Evolutionary conservation across 75 land plant species (phyloP).

Genomic region (Sequoiadendron giganteum): DNA sequence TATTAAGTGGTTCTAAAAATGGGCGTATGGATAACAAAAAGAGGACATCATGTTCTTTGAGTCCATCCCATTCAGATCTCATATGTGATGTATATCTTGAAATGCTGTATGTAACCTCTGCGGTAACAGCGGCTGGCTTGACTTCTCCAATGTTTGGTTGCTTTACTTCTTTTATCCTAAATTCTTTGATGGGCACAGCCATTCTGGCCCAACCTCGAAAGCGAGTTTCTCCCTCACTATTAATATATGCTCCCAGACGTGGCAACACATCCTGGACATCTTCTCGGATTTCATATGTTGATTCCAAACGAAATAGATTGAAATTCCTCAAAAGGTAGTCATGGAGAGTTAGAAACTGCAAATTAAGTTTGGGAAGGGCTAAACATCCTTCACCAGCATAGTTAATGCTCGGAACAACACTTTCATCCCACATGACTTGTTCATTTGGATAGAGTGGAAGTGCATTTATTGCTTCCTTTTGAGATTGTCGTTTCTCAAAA

Average conservation of each 20-base stretch:
- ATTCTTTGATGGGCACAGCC: conserved; percentile 88
- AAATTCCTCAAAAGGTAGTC: conserved; percentile 96
- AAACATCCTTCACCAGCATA: conserved; percentile 97
- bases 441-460: conserved; percentile 98
- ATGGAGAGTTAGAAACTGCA: conserved; percentile 97
- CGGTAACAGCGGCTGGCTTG: conserved; percentile 88
- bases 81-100: conserved; percentile 67
- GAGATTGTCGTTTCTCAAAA: conserved; percentile 94
- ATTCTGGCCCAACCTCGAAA: conserved; percentile 99
- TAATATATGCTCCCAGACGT: conserved; percentile 84
- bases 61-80: conserved; percentile 95
- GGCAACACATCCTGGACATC: conserved; percentile 95
- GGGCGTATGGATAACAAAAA: conserved; percentile 87
- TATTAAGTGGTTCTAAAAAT: conserved; percentile 70
- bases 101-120: conserved; percentile 69
- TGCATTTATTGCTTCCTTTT: conserved; percentile 95
- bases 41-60: conserved; percentile 98
- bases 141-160: conserved; percentile 98
- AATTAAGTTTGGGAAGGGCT: conserved; percentile 94
- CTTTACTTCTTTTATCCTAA: conserved; percentile 85
- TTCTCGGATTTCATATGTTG: conserved; percentile 98
- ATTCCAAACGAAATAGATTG: conserved; percentile 93
- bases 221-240: conserved; percentile 84
- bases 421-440: conserved; percentile 99
- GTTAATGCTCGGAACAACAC: conserved; percentile 94